phyloP scores from a whole-genome alignment of 1,139 yeast species.

The Nematodospora anomalae region DNA sequence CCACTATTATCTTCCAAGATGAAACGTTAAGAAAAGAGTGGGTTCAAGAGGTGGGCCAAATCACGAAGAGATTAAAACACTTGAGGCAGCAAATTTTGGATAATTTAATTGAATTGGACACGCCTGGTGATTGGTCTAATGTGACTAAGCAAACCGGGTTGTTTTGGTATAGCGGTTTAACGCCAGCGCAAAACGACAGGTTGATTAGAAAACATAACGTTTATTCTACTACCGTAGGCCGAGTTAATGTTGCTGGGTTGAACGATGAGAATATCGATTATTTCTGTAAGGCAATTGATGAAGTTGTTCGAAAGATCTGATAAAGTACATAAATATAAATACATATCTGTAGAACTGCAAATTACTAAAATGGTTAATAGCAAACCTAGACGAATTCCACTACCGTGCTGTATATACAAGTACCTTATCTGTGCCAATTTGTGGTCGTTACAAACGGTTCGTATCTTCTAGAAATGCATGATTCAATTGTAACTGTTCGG shows the following conservation, averaged over 20 bases:
- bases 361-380: too few relatives aligned
- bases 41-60: conserved; percentile 33
- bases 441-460: too few relatives aligned
- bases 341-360: too few relatives aligned
- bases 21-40: conserved; percentile 29
- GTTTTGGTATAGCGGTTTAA: conserved; percentile 47
- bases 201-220: conserved; percentile 37
- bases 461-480: too few relatives aligned
- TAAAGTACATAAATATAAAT: conserved; percentile 3
- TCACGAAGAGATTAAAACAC: conserved; percentile 30
- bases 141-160: conserved; percentile 40
- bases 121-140: conserved; percentile 47
- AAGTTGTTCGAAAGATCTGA: conserved; percentile 40
- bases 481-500: too few relatives aligned
- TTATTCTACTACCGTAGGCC: conserved; percentile 37
- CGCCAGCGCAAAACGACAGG: conserved; percentile 29
- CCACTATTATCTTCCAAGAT: conserved; percentile 27
- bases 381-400: too few relatives aligned
- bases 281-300: conserved; percentile 37
- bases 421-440: too few relatives aligned
- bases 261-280: conserved; percentile 36
- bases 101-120: conserved; percentile 30
- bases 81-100: conserved; percentile 29
- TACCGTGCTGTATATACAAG: too few relatives aligned
- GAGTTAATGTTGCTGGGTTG: conserved; percentile 48